phyloP scores from a whole-genome alignment of 768 basidiomycete genomes.

The Lactarius vividus region DNA sequence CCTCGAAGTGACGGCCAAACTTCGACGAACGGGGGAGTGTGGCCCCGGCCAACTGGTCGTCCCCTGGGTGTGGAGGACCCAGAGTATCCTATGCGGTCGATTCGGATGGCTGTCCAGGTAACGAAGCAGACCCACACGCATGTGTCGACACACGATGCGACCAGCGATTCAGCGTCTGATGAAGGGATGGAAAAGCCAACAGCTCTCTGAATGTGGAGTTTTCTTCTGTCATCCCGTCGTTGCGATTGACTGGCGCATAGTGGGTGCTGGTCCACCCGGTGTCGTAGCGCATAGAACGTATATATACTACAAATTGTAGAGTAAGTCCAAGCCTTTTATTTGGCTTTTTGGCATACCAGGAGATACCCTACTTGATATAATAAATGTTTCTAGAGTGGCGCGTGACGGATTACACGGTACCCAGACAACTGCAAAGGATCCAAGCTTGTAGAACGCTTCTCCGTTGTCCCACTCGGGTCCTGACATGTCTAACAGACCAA shows the following conservation, averaged over 20 bases:
- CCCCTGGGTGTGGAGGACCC: not conserved
- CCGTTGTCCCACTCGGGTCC: no score
- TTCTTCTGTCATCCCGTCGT: not conserved
- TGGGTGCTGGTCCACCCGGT: not conserved
- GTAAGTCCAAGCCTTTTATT: not conserved
- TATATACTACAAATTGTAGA: constrained; percentile 1
- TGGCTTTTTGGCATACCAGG: not conserved
- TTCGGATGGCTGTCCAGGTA: not conserved
- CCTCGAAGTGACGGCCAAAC: not conserved
- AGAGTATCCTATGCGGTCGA: not conserved
- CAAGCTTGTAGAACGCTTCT: not conserved
- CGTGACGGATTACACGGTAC: not conserved
- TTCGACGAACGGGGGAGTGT: not conserved
- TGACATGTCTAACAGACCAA: not conserved
- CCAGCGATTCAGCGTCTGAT: not conserved
- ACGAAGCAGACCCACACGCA: not conserved
- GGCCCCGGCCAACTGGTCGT: not conserved
- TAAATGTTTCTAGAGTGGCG: not conserved
- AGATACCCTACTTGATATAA: not conserved
- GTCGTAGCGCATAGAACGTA: not conserved
- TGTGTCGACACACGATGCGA: not conserved
- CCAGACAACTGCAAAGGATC: not conserved
- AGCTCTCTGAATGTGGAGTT: not conserved
- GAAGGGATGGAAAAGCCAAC: not conserved
- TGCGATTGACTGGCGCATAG: not conserved